Evolutionary conservation across 192 early-diverging fungal species (phyloP).

Genomic region (Umbelopsis sp.): DNA sequence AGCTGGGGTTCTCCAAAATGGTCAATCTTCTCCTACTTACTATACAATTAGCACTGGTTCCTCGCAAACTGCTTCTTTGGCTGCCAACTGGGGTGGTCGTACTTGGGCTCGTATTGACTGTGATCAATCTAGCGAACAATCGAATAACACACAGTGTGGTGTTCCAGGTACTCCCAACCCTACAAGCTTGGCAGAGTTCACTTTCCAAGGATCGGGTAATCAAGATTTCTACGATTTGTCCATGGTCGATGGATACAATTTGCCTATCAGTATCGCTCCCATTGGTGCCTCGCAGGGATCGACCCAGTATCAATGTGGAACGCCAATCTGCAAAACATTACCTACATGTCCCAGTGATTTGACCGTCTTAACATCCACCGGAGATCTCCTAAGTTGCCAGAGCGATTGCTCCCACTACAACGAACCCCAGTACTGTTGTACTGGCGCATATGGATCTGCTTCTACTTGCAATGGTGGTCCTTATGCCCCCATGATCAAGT

Average conservation of each 20-base stretch:
- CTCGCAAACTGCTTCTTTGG: not conserved
- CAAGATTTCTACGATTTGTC: constrained; percentile 39
- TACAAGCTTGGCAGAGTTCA: constrained; percentile 35
- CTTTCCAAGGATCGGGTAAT: constrained; percentile 1
- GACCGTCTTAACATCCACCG: not conserved
- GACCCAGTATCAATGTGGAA: not conserved
- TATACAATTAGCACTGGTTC: not conserved
- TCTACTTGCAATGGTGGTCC: constrained; percentile 26
- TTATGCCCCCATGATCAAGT: constrained; percentile 31
- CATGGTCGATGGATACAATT: constrained; percentile 38
- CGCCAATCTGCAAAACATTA: not conserved
- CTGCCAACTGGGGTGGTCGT: constrained; percentile 5
- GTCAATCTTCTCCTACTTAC: constrained; percentile 1
- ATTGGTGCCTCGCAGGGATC: not conserved
- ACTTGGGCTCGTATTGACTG: not conserved
- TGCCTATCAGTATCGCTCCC: constrained; percentile 29
- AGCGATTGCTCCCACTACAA: constrained; percentile 36
- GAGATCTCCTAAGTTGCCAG: constrained; percentile 21
- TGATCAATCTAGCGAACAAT: not conserved
- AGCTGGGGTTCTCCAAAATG: constrained; percentile 8
- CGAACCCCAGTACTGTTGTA: constrained; percentile 30
- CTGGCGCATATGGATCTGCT: constrained; percentile 21
- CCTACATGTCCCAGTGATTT: constrained; percentile 26
- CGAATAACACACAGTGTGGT: constrained; percentile 8
- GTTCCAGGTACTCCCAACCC: constrained; percentile 23